These are phyloP conservation scores for Aspergillus pseudonomiae DNA, from an alignment of 2,329 filamentous ascomycete species.

Conservation along the genomic window DNA sequence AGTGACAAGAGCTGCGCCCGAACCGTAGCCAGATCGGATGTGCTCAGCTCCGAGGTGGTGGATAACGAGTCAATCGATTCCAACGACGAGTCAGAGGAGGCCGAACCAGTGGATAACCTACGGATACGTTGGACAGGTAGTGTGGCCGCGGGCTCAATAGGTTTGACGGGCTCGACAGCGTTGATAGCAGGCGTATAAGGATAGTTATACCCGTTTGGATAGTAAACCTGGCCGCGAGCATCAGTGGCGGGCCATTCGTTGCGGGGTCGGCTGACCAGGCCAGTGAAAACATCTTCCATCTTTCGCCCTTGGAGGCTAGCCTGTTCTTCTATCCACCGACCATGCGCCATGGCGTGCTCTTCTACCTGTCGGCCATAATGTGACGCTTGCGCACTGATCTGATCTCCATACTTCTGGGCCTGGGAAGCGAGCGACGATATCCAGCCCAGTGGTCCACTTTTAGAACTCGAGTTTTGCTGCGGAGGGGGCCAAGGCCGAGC, in stretches of 20 bases:
- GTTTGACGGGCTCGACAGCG: background rate
- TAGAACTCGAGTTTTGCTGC: conserved; percentile 24
- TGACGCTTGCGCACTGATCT: conserved; percentile 37
- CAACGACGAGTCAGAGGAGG: conserved; percentile 37
- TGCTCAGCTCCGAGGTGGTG: conserved; percentile 39
- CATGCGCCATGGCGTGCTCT: conserved; percentile 41
- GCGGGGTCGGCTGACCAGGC: conserved; percentile 16
- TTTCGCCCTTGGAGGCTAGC: conserved; percentile 35
- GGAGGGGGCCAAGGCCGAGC: conserved; percentile 28
- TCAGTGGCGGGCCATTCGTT: conserved; percentile 20
- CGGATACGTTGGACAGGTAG: conserved; percentile 25
- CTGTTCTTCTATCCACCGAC: conserved; percentile 43
- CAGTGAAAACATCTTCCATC: conserved; percentile 23
- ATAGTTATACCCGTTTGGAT: conserved; percentile 16
- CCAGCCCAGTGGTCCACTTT: conserved; percentile 36
- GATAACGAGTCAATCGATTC: conserved; percentile 42
- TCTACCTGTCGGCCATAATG: conserved; percentile 43
- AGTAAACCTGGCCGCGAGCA: conserved; percentile 18
- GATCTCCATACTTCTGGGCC: conserved; percentile 43
- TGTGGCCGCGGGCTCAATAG: conserved; percentile 5
- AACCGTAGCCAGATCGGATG: conserved; percentile 39
- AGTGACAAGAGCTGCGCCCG: conserved; percentile 39
- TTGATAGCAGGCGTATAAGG: conserved; percentile 1
- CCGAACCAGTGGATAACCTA: conserved; percentile 33
- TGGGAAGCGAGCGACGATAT: conserved; percentile 39